phyloP scores from a whole-genome alignment of 73 alveolate genomes.

The Paramecium primaurelia region DNA sequence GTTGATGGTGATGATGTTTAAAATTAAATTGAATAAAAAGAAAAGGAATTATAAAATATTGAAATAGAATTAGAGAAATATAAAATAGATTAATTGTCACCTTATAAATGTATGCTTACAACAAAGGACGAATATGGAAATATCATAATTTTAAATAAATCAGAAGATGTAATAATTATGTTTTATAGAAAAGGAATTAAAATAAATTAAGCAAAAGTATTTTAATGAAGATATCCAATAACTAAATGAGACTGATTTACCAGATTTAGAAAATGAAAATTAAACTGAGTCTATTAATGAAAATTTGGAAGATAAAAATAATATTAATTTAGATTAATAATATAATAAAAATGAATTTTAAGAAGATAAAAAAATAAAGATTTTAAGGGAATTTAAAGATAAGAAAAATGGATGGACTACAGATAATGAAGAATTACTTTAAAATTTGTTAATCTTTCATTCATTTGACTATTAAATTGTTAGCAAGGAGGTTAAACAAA shows the following conservation, averaged over 20 bases:
- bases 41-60: neutral
- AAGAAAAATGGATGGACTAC: neutral
- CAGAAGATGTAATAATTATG: neutral
- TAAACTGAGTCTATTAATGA: neutral
- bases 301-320: neutral
- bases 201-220: neutral
- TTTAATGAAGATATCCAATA: neutral
- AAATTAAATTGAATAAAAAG: neutral
- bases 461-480: neutral
- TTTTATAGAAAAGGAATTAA: neutral
- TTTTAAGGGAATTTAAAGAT: neutral
- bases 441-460: constrained; percentile 19
- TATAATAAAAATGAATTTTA: neutral
- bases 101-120: neutral
- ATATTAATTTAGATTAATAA: neutral
- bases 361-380: neutral
- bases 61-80: neutral
- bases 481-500: neutral
- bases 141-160: neutral
- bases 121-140: constrained; percentile 8
- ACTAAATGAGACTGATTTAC: neutral
- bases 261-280: neutral
- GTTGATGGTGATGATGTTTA: neutral
- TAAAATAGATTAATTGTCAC: neutral
- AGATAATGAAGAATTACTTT: neutral